Evolutionary conservation across 495 filamentous ascomycete species (phyloP).

Genomic region (Thozetella sp.): DNA sequence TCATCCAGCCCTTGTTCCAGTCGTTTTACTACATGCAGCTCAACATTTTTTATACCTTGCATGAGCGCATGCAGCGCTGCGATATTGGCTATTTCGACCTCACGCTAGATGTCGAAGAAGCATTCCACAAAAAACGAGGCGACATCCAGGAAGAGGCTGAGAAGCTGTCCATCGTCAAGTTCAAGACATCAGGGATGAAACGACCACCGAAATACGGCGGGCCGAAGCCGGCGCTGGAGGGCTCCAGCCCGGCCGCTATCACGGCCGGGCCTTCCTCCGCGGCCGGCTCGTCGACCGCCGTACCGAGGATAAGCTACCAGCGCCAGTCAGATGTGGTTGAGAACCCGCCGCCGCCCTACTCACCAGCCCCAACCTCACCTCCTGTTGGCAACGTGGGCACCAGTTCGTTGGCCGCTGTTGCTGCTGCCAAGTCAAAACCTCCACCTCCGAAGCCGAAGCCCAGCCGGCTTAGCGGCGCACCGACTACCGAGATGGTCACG

Average conservation of each 20-base stretch:
- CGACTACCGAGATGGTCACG: conserved; percentile 70
- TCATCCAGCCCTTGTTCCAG: conserved; percentile 96
- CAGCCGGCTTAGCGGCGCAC: conserved; percentile 65
- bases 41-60: conserved; percentile 98
- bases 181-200: conserved; percentile 77
- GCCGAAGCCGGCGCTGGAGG: conserved; percentile 42
- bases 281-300: conserved; percentile 13
- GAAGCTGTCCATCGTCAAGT: conserved; percentile 79
- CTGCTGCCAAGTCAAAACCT: conserved; percentile 79
- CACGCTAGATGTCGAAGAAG: conserved; percentile 83
- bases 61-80: conserved; percentile 95
- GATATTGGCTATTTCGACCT: conserved; percentile 98
- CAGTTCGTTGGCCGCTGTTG: conserved; percentile 58
- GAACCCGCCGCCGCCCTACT: conserved; percentile 59
- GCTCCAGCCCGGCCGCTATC: conserved; percentile 35
- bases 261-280: conserved; percentile 35
- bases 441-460: conserved; percentile 93
- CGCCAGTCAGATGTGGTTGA: conserved; percentile 23
- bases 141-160: conserved; percentile 83
- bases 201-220: conserved; percentile 53
- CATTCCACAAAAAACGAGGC: conserved; percentile 85
- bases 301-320: conserved; percentile 18
- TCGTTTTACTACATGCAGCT: conserved; percentile 99
- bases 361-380: conserved; percentile 63
- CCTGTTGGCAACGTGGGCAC: conserved; percentile 39